Evolutionary conservation across 2,329 filamentous ascomycete genomes (phyloP), one percentile per base, ranked within the genome.

Genomic region (Trichoderma sp.): DNA sequence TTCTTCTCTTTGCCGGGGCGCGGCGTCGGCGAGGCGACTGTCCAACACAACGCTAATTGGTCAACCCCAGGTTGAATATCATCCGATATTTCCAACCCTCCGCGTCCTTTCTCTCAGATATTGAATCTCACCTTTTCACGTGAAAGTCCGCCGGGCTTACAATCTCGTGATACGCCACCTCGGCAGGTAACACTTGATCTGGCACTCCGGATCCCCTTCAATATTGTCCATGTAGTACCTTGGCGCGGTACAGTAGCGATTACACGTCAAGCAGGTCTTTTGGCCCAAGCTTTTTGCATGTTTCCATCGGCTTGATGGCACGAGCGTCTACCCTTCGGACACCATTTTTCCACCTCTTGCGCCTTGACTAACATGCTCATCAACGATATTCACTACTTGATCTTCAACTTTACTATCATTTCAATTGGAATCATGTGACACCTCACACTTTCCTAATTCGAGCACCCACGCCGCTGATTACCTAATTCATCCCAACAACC

Each of bases 261-360:
- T 48, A 14, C 19, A 21, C 19, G 9, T 14, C 15, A 48, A 48
- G 1, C 2, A 48, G 3, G 7, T 10, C 10, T 4, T 39, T 14
- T 14, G 10, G 34, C 3, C 2, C 34, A 39, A 47, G 5, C 51
- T 56, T 28, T 17, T 12, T n/a, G n/a, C n/a, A n/a, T n/a, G n/a
- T n/a, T n/a, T n/a, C n/a, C n/a, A n/a, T n/a, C n/a, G n/a, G n/a
- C n/a, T n/a, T 39, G 34, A 39, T 39, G 12, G 34, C 34, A 14
- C 12, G 34, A 39, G 34, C 15, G 28, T 56, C 48, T 48, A 56
- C 24, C 43, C 60, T 55, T 63, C 60, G 60, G 60, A 63, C 56
- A 50, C 26, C 54, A 51, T 30, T 56, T 56, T 63, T 47, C 60
- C 60, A 63, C 52, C 50, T 63, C 50, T 63, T 48, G 60, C 50